Base-by-base conservation (phyloP, 1,284 basidiomycete genomes). In the Fomitopsis pinicola region DNA sequence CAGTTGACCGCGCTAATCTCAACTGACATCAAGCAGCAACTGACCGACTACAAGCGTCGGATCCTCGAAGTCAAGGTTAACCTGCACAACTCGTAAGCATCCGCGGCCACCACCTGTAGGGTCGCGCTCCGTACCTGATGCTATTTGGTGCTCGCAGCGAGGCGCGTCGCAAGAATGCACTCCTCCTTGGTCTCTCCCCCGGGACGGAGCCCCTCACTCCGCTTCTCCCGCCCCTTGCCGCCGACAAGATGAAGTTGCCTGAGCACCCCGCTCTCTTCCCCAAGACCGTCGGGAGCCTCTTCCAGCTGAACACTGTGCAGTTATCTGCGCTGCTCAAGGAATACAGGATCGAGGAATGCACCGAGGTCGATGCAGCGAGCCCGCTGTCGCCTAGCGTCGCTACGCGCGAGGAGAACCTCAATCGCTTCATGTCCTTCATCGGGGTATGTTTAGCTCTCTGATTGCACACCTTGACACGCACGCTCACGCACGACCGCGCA, bases 31-130 rank as follows among this genome's bases (percentile, higher is more conserved):
- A 71, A 75, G 55, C 69, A 80, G 56, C 79, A 83, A 68, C 63
- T 84, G 6, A 66, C 68, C 28, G 69, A 69, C 28, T 78, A 77
- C 59, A 68, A 66, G 40, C 57, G 42, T 26, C 58, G 54, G 5
- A 68, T 67, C 33, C 42, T 52, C 55, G 75, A 81, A 63, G 76
- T 81, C 6, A 77, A 79, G 61, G 73, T 76, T 19, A 74, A 73
- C 42, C 72, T 84, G 42, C 74, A 77, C 60, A 84, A 85, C 66
- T 79, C 79, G 82, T 84, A 67, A 59, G 80, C 12, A 14, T 70
- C 3, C 17, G 14, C 44, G 42, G 53, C 10, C 52, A 17, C 30
- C 22, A 22, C 22, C 22, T 33, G 7, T n/a, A 30, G 33, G 36
- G 45, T 40, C n/a, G 9, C 7, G 3, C 30, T 30, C 8, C 6